Evolutionary conservation across 208 protist species (phyloP).

Genomic region (Sergeia podlipaevii): DNA sequence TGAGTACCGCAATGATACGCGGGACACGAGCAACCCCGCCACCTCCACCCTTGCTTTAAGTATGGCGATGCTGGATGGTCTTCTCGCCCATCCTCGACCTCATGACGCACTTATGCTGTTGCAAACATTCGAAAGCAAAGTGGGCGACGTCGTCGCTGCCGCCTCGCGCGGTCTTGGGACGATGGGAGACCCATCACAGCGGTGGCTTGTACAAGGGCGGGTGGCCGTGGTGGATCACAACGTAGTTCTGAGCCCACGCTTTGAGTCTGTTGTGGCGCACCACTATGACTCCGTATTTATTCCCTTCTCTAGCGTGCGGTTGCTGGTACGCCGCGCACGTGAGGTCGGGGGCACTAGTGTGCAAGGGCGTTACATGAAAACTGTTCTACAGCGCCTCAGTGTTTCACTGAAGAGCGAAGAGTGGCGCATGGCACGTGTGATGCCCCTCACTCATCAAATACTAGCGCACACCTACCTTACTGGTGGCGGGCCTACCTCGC

Average conservation of each 20-base stretch:
- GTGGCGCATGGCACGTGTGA: conserved; percentile 56
- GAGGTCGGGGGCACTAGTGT: conserved; percentile 36
- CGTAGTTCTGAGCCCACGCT: conserved; percentile 67
- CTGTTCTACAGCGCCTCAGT: conserved; percentile 33
- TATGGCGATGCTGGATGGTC: conserved; percentile 67
- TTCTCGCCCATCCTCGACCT: conserved; percentile 63
- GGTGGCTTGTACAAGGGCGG: conserved; percentile 84
- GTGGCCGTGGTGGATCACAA: conserved; percentile 89
- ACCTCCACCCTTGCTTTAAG: conserved; percentile 52
- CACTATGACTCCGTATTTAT: conserved; percentile 89
- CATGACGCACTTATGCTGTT: conserved; percentile 63
- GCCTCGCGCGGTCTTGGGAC: conserved; percentile 58
- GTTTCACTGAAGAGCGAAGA: conserved; percentile 28
- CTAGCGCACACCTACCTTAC: conserved; percentile 69
- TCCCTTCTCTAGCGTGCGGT: conserved; percentile 61
- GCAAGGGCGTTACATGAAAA: conserved; percentile 59
- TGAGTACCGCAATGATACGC: conserved; percentile 42
- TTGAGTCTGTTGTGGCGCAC: conserved; percentile 66
- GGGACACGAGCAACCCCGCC: conserved; percentile 48
- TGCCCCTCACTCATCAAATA: conserved; percentile 76
- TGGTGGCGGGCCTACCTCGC: conserved; percentile 40
- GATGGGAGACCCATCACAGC: conserved; percentile 53
- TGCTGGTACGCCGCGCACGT: conserved; percentile 59
- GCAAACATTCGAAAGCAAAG: conserved; percentile 47
- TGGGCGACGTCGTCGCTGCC: conserved; percentile 52